These are phyloP conservation scores for Amanita rimosa DNA, from an alignment of 768 basidiomycete genomes.

Conservation along the genomic window DNA sequence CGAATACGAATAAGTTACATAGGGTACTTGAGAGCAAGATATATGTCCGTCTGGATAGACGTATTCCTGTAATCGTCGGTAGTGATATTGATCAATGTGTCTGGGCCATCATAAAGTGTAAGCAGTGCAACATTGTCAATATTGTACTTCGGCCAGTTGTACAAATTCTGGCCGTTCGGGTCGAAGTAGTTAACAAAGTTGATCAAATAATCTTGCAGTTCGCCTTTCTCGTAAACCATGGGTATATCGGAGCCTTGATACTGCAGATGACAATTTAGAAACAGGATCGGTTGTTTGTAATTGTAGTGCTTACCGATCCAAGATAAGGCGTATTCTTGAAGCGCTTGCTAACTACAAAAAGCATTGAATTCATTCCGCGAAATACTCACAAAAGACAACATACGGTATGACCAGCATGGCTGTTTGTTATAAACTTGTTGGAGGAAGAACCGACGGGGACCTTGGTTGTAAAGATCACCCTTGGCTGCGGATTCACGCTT, in stretches of 20 bases:
- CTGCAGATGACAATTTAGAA: slow-evolving; percentile 9
- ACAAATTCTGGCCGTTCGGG: slow-evolving; percentile 19
- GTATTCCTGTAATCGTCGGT: neutral
- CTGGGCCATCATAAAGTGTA: neutral
- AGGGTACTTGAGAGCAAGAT: too few relatives aligned
- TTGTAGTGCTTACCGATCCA: slow-evolving; percentile 10
- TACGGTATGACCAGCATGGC: slow-evolving; percentile 28
- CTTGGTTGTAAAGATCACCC: slow-evolving; percentile 25
- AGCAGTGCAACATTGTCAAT: neutral
- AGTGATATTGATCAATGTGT: neutral
- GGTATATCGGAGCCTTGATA: slow-evolving; percentile 23
- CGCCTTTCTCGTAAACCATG: slow-evolving; percentile 16
- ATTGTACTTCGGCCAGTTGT: slow-evolving; percentile 22
- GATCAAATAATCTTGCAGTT: slow-evolving; percentile 24
- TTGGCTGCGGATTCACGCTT: slow-evolving; percentile 26
- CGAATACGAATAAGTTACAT: slow-evolving; percentile 15
- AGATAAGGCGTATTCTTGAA: slow-evolving; percentile 12
- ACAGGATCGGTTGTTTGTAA: neutral
- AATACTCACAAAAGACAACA: slow-evolving; percentile 5
- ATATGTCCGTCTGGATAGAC: too few relatives aligned
- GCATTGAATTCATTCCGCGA: neutral
- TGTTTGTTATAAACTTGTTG: slow-evolving; percentile 23
- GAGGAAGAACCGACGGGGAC: slow-evolving; percentile 24
- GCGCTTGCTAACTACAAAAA: slow-evolving; percentile 13
- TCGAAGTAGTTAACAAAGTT: slow-evolving; percentile 22